Conservation (phyloP, 2,329 filamentous ascomycete genomes). For the Ramichloridium luteum region DNA sequence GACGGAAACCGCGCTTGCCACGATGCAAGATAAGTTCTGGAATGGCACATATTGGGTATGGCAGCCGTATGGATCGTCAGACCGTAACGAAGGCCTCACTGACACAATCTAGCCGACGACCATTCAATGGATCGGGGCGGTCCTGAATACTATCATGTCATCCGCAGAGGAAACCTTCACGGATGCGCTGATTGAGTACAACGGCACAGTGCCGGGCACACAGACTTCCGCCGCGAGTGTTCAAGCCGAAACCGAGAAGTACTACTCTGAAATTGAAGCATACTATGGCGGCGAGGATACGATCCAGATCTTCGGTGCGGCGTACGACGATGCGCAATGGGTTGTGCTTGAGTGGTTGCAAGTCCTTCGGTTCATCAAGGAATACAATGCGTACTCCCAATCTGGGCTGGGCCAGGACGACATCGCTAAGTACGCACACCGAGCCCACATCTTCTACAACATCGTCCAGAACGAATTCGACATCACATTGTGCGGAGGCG, state of each 20-base stretch:
- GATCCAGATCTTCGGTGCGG: slow-evolving; percentile 21
- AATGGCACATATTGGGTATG: slow-evolving; percentile 20
- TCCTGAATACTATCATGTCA: slow-evolving; percentile 18
- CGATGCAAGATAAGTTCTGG: slow-evolving; percentile 21
- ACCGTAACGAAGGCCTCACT: neutral
- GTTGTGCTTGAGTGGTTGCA: slow-evolving; percentile 25
- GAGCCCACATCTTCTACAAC: slow-evolving; percentile 79
- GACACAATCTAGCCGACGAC: slow-evolving; percentile 10
- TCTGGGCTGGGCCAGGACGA: slow-evolving; percentile 67
- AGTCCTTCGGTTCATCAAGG: slow-evolving; percentile 22
- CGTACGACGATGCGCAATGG: slow-evolving; percentile 26
- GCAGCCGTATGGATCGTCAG: neutral
- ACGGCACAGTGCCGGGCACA: slow-evolving; percentile 7
- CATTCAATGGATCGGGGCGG: slow-evolving; percentile 21
- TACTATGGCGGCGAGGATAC: slow-evolving; percentile 20
- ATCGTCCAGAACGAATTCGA: slow-evolving; percentile 73
- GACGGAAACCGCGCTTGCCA: slow-evolving; percentile 16
- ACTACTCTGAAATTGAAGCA: slow-evolving; percentile 17
- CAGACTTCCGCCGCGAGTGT: slow-evolving; percentile 8
- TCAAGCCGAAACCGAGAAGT: slow-evolving; percentile 16
- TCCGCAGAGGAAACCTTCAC: slow-evolving; percentile 14
- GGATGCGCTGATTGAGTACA: slow-evolving; percentile 8
- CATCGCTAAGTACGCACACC: slow-evolving; percentile 64
- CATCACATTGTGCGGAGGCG: slow-evolving; percentile 64
- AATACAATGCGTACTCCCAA: slow-evolving; percentile 15